Conservation (phyloP, 2,329 filamentous ascomycete species). For the Didymella arachidicola region DNA sequence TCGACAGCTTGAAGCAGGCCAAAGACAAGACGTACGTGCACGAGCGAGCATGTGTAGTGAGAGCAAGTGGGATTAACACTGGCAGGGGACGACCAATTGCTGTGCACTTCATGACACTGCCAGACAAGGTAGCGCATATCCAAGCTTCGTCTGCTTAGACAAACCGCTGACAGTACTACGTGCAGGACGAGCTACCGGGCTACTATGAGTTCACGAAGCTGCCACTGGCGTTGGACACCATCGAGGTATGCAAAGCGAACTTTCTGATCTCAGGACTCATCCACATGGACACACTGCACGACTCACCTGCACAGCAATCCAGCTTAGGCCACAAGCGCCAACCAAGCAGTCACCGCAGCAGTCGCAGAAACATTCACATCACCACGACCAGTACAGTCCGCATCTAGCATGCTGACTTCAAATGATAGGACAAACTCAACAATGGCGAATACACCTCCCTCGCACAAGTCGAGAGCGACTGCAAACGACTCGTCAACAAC, state of each 20-base stretch:
- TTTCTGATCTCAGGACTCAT: background rate
- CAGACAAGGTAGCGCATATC: slow-evolving; percentile 58
- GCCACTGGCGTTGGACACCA: slow-evolving; percentile 78
- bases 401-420: slow-evolving; percentile 24
- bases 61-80: slow-evolving; percentile 31
- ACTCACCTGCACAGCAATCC: slow-evolving; percentile 1
- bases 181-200: slow-evolving; percentile 67
- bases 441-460: slow-evolving; percentile 73
- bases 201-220: slow-evolving; percentile 81
- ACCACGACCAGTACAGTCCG: background rate
- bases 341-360: background rate
- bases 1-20: slow-evolving; percentile 77
- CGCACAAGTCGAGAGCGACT: slow-evolving; percentile 79
- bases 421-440: slow-evolving; percentile 67
- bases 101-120: slow-evolving; percentile 76
- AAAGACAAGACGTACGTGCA: slow-evolving; percentile 79
- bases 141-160: slow-evolving; percentile 11
- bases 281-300: background rate
- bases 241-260: slow-evolving; percentile 63
- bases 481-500: slow-evolving; percentile 87
- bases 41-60: slow-evolving; percentile 4
- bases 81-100: slow-evolving; percentile 73
- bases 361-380: background rate
- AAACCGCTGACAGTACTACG: slow-evolving; percentile 28
- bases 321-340: background rate